Conservation (phyloP, 2,329 filamentous ascomycete species). For the Dactylellina cionopaga region DNA sequence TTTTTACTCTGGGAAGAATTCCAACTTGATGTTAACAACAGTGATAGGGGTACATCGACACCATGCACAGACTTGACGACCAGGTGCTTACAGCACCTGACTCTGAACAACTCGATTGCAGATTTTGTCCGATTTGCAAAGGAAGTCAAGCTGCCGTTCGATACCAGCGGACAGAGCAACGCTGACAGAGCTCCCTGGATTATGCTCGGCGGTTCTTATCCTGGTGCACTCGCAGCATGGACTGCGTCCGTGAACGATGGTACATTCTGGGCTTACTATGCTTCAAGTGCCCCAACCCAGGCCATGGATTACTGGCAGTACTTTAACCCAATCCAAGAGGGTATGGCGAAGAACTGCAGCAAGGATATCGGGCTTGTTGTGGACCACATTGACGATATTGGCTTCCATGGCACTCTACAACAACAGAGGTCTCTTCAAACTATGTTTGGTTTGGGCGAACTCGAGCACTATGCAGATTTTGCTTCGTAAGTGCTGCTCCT, state of each 20-base stretch:
- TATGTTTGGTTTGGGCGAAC: conserved; percentile 66
- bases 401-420: conserved; percentile 62
- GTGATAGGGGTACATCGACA: conserved; percentile 69
- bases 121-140: conserved; percentile 69
- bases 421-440: conserved; percentile 64
- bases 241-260: conserved; percentile 66
- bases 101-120: conserved; percentile 66
- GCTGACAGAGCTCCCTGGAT: conserved; percentile 69
- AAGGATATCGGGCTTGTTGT: conserved; percentile 66
- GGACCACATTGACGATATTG: conserved; percentile 67
- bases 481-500: conserved; percentile 58
- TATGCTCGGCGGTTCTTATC: conserved; percentile 68
- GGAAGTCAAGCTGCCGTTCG: conserved; percentile 67
- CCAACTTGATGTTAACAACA: conserved; percentile 53
- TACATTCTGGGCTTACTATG: conserved; percentile 71
- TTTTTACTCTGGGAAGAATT: neutral
- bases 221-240: conserved; percentile 69
- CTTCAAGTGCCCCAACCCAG: conserved; percentile 68
- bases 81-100: conserved; percentile 67
- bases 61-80: conserved; percentile 66
- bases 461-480: conserved; percentile 67
- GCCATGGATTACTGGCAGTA: conserved; percentile 70
- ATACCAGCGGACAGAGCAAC: conserved; percentile 64
- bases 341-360: conserved; percentile 70
- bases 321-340: conserved; percentile 68